Evolutionary conservation across 2,329 filamentous ascomycete species (phyloP), one percentile per base, ranked within the genome.

Genomic region (Xylariaceae sp.): DNA sequence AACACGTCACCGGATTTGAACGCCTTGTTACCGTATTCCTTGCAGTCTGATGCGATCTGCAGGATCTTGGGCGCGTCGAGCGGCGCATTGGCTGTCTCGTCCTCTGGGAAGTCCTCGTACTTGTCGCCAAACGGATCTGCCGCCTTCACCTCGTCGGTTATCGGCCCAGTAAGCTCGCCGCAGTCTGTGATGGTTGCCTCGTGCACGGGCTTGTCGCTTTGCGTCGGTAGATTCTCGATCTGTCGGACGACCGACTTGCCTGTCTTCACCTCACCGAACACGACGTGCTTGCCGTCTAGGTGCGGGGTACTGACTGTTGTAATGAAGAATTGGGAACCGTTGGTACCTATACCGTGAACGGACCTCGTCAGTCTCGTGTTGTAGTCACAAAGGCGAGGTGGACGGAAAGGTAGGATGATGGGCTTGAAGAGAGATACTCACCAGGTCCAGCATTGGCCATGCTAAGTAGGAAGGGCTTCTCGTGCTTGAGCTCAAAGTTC

Each of bases 381-480:
- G n/a, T n/a, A 6, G 13, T 32, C 6, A 20, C 16, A 21, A 41
- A n/a, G 5, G 6, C 10, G 6, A 11, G 11, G 36, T 15, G 8
- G 40, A 11, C 3, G 30, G 3, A 3, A 33, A 33, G 30, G n/a
- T 5, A 18, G 3, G 4, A 5, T 5, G 13, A 37, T 5, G 20
- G 10, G 35, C 4, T 15, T 16, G 13, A 4, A 37, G 35, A 37
- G 6, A n/a, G 24, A 6, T 16, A 29, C 84, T 64, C 81, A 88
- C 88, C 91, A 39, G 92, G 91, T 40, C 94, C 94, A 61, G 94
- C 93, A 72, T 99, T 99, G 67, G 94, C 94, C 94, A 99, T 99
- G 71, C 90, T 95, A 58, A 99, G 81, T 62, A 97, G 79, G 79
- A 97, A 97, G 1, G 94, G 92, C 67, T 87, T 89, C 66, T 95